phyloP scores from a whole-genome alignment of 208 protist species.

The Acanthamoeba castellanii region DNA sequence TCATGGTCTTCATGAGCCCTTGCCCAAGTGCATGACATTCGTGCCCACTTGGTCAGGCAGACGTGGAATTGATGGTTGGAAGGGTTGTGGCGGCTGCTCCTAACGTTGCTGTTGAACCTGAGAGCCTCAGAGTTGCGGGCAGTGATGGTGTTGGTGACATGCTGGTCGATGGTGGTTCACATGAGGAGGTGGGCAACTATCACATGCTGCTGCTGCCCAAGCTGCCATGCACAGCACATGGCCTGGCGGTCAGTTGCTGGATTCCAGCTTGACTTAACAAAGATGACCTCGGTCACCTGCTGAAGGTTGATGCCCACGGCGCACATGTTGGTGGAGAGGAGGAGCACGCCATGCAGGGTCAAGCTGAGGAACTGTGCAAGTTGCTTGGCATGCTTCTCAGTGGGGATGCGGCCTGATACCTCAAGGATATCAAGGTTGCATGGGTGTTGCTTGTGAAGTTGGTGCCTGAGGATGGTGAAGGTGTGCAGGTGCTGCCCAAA shows the following conservation, averaged over 20 bases:
- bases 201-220: too few relatives aligned
- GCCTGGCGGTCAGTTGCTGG: neutral
- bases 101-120: neutral
- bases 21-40: neutral
- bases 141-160: neutral
- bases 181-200: too few relatives aligned
- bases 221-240: neutral
- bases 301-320: neutral
- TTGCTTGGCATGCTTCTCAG: neutral
- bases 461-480: neutral
- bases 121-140: neutral
- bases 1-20: neutral
- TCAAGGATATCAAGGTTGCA: neutral
- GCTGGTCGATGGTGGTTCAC: neutral
- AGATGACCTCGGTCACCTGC: neutral
- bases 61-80: neutral
- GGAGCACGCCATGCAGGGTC: neutral
- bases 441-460: neutral
- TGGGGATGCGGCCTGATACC: neutral
- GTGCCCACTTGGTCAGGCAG: neutral
- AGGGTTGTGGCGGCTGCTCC: neutral
- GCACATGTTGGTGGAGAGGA: neutral
- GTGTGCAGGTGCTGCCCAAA: neutral
- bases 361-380: neutral
- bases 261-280: neutral